These are phyloP conservation scores for Acacia crassicarpa DNA, from an alignment of 306 rosid genomes.

Conservation along the genomic window DNA sequence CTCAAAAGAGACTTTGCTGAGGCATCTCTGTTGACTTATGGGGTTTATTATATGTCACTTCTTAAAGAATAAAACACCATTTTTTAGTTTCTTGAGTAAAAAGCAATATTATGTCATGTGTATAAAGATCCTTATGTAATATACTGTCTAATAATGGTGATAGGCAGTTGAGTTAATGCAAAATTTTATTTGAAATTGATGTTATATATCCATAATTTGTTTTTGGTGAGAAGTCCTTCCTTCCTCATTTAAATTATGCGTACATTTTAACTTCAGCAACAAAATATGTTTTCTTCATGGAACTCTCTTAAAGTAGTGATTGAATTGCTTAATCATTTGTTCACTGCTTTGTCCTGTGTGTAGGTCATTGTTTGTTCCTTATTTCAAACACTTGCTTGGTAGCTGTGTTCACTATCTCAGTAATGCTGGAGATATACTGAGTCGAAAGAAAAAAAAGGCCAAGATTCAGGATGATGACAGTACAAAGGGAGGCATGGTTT, in stretches of 20 bases:
- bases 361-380: conserved; percentile 95
- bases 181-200: neutral
- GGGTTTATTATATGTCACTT: conserved; percentile 8
- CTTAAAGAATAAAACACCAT: neutral
- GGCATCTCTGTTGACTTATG: neutral
- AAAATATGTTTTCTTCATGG: conserved; percentile 5
- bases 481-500: conserved; percentile 31
- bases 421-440: conserved; percentile 47
- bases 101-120: neutral
- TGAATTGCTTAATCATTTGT: conserved; percentile 7
- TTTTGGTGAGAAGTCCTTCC: neutral
- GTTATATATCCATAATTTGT: neutral
- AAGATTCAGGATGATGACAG: conserved; percentile 48
- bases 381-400: conserved; percentile 82
- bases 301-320: neutral
- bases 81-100: neutral
- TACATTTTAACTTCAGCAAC: neutral
- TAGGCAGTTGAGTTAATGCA: neutral
- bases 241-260: neutral
- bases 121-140: neutral
- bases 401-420: conserved; percentile 70
- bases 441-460: conserved; percentile 73
- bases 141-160: neutral
- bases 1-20: neutral
- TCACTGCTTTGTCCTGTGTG: conserved; percentile 19